Evolutionary conservation across 1,284 basidiomycete species (phyloP), one percentile per base, ranked within the genome.

Genomic region (Leccinum subfulvum): DNA sequence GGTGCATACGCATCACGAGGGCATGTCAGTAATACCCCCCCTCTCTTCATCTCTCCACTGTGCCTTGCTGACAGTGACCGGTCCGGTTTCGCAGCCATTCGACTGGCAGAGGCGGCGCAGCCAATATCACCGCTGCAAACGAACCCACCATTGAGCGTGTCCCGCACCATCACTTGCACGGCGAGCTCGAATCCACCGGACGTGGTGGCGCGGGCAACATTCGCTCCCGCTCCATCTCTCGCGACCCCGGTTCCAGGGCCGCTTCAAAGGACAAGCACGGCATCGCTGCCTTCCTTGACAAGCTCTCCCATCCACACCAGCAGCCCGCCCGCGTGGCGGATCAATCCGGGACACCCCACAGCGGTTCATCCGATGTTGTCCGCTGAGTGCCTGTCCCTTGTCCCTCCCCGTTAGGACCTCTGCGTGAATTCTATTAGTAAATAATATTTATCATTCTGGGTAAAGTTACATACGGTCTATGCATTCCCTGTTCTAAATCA

Each of bases 151-250:
- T 79, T 52, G 82, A 85, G 61, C 71, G 69, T 11, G 67, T 70
- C 51, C 18, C 61, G 6, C 75, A 75, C 44, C 74, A 70, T 61
- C 64, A 67, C 49, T 73, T 70, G 61, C 64, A 67, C 10, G 63
- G 65, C 9, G 73, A 73, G 1, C 74, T 72, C 51, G 79, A 80
- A 63, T 83, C 83, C 18, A 79, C 81, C 13, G 90, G 90, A 3
- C 84, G 90, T 21, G 90, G 91, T n/a, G 91, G 90, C 9, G 83
- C 77, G 5, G 91, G 91, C 11, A 92, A 93, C 71, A 85, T 91
- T 61, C 83, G 82, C 44, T 78, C 81, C 13, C 76, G 77, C 44
- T 81, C 80, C 16, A 68, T 53, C 3, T 79, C 80, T n/a, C 78
- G 78, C 18, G 77, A 79, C 37, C 73, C 75, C 10, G 62, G 59